phyloP scores from a whole-genome alignment of 1,284 basidiomycete species.

The Austroboletus novae-zelandiae region DNA sequence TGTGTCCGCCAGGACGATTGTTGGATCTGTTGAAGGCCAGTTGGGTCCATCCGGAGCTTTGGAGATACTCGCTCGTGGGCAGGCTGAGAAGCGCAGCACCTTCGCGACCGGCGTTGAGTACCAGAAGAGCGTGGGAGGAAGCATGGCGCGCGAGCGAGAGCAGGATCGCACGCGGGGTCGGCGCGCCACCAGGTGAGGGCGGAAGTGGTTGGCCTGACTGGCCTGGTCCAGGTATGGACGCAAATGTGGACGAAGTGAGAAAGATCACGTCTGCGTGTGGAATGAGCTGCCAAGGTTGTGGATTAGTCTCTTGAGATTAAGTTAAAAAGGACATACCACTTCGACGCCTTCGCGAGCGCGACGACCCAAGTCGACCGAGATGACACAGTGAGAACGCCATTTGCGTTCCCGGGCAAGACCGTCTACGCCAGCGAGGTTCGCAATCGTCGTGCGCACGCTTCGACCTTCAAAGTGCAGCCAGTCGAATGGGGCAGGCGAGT shows the following conservation, averaged over 20 bases:
- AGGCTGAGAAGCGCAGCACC: constrained; percentile 78
- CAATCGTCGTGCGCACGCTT: constrained; percentile 70
- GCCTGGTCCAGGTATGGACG: constrained; percentile 2
- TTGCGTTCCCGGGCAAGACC: constrained; percentile 75
- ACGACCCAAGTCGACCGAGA: constrained; percentile 72
- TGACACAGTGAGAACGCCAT: constrained; percentile 75
- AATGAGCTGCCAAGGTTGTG: constrained; percentile 50
- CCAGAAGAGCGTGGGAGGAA: constrained; percentile 69
- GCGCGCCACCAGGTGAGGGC: constrained; percentile 49
- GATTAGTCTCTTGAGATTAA: constrained; percentile 17
- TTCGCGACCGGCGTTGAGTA: constrained; percentile 73
- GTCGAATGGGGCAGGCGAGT: constrained; percentile 72
- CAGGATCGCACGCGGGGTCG: constrained; percentile 69
- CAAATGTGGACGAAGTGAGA: constrained; percentile 33
- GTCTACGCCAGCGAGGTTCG: constrained; percentile 72
- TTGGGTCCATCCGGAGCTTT: constrained; percentile 70
- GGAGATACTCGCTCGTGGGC: constrained; percentile 79
- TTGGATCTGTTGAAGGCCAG: constrained; percentile 5
- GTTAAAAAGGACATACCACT: constrained; percentile 46
- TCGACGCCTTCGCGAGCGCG: constrained; percentile 74
- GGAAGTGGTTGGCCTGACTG: constrained; percentile 30
- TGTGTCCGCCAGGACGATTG: constrained; percentile 4
- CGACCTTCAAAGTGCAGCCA: constrained; percentile 83
- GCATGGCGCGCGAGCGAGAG: constrained; percentile 66
- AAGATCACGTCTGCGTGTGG: constrained; percentile 78